A percentile compares a stretch with the other conserved stretches of the same genome.
Evolutionary conservation across 2,329 filamentous ascomycete species (phyloP).

Genomic region (Incumbomyces lentus): DNA sequence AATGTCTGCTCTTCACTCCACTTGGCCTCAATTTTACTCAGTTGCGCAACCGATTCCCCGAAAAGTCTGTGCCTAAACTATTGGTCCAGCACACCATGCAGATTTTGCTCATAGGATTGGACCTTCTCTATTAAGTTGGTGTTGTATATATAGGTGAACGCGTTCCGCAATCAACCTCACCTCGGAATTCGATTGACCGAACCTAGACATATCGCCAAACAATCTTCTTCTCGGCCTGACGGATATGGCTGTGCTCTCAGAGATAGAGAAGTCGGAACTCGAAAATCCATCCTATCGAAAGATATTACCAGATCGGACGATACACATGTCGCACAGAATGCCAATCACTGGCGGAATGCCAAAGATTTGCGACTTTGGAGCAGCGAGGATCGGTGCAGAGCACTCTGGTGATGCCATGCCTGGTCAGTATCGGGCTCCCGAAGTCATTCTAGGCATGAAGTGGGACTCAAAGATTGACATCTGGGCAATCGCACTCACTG

Average conservation of each 20-base stretch:
- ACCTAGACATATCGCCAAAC: constrained; percentile 33
- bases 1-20: constrained; percentile 28
- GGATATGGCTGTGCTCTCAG: constrained; percentile 22
- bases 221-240: constrained; percentile 31
- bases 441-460: constrained; percentile 30
- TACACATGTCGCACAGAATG: constrained; percentile 21
- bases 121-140: constrained; percentile 22
- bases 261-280: constrained; percentile 24
- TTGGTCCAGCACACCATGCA: constrained; percentile 5
- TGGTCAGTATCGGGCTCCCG: constrained; percentile 25
- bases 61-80: neutral
- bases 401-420: constrained; percentile 21
- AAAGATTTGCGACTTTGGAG: constrained; percentile 24
- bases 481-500: constrained; percentile 19
- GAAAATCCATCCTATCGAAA: constrained; percentile 15
- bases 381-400: constrained; percentile 18
- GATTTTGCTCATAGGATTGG: constrained; percentile 2
- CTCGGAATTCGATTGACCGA: neutral
- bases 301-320: constrained; percentile 22
- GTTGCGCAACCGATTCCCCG: constrained; percentile 1
- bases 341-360: constrained; percentile 13
- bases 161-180: neutral
- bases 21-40: constrained; percentile 13
- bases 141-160: constrained; percentile 25
- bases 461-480: constrained; percentile 31